phyloP scores from a whole-genome alignment of 164 flowering plant genomes.

The Buxus sempervirens region DNA sequence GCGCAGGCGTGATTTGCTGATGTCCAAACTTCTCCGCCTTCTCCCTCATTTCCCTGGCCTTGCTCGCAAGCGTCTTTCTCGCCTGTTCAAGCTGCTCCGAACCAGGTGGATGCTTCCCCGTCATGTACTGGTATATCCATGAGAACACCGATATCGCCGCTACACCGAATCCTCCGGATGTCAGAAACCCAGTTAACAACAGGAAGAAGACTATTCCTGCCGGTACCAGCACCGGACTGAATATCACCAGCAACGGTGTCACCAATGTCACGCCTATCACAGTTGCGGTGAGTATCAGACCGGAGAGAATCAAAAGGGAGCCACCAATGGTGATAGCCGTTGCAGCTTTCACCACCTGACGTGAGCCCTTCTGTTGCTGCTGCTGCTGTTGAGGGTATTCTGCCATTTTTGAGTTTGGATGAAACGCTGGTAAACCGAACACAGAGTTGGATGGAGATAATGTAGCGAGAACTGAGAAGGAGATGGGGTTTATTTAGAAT shows the following conservation, averaged over 20 bases:
- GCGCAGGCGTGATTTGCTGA: not conserved
- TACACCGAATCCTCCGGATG: constrained; percentile 21
- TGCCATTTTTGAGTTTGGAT: not conserved
- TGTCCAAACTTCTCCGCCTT: constrained; percentile 10
- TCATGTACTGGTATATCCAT: constrained; percentile 24
- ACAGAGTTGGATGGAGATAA: no score
- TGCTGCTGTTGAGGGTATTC: not conserved
- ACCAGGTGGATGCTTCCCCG: constrained; percentile 17
- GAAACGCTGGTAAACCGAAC: no score
- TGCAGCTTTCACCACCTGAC: constrained; percentile 15
- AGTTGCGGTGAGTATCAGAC: constrained; percentile 22
- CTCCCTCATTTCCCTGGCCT: constrained; percentile 19
- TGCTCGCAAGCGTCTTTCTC: constrained; percentile 2
- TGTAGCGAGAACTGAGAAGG: no score
- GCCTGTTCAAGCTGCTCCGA: constrained; percentile 17
- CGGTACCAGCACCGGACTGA: constrained; percentile 27
- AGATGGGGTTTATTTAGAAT: no score
- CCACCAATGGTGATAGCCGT: constrained; percentile 28
- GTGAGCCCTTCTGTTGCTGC: not conserved
- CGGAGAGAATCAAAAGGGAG: constrained; percentile 19
- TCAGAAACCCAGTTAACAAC: constrained; percentile 18
- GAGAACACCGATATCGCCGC: constrained; percentile 18
- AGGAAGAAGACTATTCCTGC: constrained; percentile 20
- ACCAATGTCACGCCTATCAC: constrained; percentile 21
- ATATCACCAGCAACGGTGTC: constrained; percentile 25